Base-by-base conservation (phyloP, 345 rosid genomes). In the Camelina sativa region DNA sequence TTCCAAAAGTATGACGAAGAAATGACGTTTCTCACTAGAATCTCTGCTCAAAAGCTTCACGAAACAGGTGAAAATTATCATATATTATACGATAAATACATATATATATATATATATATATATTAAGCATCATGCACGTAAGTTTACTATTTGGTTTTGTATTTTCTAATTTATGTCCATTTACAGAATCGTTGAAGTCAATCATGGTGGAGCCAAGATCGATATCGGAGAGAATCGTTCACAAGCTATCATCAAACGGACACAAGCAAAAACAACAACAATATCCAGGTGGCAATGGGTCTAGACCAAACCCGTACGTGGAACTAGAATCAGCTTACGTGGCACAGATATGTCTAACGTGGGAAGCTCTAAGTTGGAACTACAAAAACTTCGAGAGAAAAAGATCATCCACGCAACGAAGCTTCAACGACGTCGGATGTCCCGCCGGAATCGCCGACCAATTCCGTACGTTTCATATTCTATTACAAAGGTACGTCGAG, bases 361-460 rank as follows among this genome's bases (percentile, higher is more conserved):
- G 97, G 99, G 99, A 92, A 80, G 98, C 99, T 37, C 84, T 96
- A 23, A 92, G 88, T 65, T 96, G 93, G 93, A 96, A 91, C 80
- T 92, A 92, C 91, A 96, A 79, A 67, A 89, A 83, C 80, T 92
- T 96, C 62, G 87, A 85, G 58, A 82, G 80, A 1, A 96, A 89
- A 73, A 83, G 87, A 77, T 32, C 86, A 20, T 76, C 81, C 8
- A 72, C 69, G 28, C 73, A 72, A 46, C 64, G 64, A 41, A 69
- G 67, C 37, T 86, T 84, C 37, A 78, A 74, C 11, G 97, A 92
- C 71, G 78, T 78, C 0, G 98, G 96, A 16, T 92, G 97, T 78
- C 96, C 96, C 0, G 97, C 92, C 0, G 79, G 13, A 53, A 69
- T 96, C 2, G 99, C 96, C 0, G 97, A 92, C 63, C 97, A 92